phyloP scores from a whole-genome alignment of 768 basidiomycete species.

The Trametes cinnabarina region DNA sequence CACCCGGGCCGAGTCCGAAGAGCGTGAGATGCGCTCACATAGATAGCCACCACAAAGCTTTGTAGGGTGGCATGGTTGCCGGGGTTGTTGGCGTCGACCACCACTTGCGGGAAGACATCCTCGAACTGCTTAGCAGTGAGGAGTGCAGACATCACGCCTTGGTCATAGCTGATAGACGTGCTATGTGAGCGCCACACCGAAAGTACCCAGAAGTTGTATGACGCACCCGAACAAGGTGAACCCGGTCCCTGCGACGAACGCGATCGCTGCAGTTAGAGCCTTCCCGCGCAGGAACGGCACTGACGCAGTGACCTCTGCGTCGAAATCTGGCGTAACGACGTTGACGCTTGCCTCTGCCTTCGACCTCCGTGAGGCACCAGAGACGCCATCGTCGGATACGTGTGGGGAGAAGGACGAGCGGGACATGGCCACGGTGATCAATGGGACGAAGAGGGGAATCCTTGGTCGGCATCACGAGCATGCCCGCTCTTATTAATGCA shows the following conservation, averaged over 20 bases:
- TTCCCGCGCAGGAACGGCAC: constrained; percentile 40
- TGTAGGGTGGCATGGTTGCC: constrained; percentile 53
- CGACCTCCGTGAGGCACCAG: constrained; percentile 1
- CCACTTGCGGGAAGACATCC: constrained; percentile 54
- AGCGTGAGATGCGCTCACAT: constrained; percentile 35
- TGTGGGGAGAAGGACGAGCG: constrained; percentile 9
- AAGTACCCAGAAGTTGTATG: background rate
- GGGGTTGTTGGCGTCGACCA: constrained; percentile 37
- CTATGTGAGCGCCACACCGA: background rate
- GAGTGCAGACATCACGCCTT: constrained; percentile 69
- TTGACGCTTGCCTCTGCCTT: constrained; percentile 1
- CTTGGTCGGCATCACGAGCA: background rate
- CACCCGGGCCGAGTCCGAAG: background rate
- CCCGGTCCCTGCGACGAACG: constrained; percentile 57
- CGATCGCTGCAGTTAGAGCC: constrained; percentile 46
- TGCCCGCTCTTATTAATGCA: constrained; percentile 1
- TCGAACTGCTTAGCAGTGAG: constrained; percentile 61
- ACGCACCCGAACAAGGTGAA: constrained; percentile 62
- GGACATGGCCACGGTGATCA: constrained; percentile 20
- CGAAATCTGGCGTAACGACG: constrained; percentile 26
- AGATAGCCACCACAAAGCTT: constrained; percentile 58
- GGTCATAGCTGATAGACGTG: constrained; percentile 51
- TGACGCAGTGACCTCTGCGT: constrained; percentile 35
- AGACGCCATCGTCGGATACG: constrained; percentile 2
- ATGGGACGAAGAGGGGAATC: background rate